These are phyloP conservation scores for Penicillium crystallinum DNA, from an alignment of 495 filamentous ascomycete genomes.

Conservation along the genomic window DNA sequence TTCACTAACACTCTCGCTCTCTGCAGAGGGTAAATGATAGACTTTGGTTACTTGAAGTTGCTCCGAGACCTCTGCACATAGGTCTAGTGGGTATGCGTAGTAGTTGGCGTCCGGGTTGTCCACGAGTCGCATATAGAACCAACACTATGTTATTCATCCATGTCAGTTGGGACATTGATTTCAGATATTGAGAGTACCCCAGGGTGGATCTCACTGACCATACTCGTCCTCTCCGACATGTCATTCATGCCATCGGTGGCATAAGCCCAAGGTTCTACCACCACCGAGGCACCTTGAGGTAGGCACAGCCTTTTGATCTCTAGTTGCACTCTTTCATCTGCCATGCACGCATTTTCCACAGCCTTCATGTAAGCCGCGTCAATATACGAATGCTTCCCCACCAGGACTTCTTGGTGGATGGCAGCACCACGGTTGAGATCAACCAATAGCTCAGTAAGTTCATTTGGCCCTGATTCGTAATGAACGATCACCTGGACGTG, in stretches of 20 bases:
- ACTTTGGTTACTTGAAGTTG: slow-evolving; percentile 52
- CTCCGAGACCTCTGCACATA: slow-evolving; percentile 59
- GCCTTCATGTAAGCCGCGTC: slow-evolving; percentile 29
- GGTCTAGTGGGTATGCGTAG: slow-evolving; percentile 70
- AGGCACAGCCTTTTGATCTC: slow-evolving; percentile 23
- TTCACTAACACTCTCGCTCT: slow-evolving; percentile 19
- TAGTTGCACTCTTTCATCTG: slow-evolving; percentile 15
- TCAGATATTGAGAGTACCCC: too few species aligned
- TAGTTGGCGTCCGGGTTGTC: slow-evolving; percentile 49
- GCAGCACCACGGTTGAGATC: slow-evolving; percentile 11
- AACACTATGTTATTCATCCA: slow-evolving; percentile 24
- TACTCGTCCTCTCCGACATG: slow-evolving; percentile 27
- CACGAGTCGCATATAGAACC: slow-evolving; percentile 26
- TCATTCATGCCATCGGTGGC: slow-evolving; percentile 37
- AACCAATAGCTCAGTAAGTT: slow-evolving; percentile 16
- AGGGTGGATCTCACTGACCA: slow-evolving; percentile 14
- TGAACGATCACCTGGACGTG: slow-evolving; percentile 16
- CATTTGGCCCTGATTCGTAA: slow-evolving; percentile 1
- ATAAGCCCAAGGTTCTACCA: slow-evolving; percentile 37
- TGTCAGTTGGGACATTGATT: not conserved
- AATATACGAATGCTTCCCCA: slow-evolving; percentile 27
- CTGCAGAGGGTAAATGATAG: slow-evolving; percentile 31
- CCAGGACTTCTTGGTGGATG: slow-evolving; percentile 9
- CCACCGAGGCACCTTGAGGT: slow-evolving; percentile 24
- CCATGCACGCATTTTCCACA: slow-evolving; percentile 24